Base-by-base conservation (phyloP, 164 flowering plant species). In the Pachysandra terminalis region DNA sequence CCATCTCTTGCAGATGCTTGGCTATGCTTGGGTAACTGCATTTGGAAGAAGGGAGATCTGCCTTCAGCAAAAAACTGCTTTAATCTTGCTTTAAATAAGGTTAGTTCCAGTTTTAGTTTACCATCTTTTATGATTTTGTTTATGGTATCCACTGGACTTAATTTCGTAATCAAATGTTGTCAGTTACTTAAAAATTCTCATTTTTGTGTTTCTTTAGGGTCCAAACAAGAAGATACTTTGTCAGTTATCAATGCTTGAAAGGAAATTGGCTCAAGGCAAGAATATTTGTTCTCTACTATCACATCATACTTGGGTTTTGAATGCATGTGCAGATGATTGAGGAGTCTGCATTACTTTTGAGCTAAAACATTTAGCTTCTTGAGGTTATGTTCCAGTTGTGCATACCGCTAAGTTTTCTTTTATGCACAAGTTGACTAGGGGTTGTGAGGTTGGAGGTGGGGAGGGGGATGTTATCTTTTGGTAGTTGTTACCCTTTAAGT, bases 1-100 rank as follows among this genome's bases (percentile, higher is more conserved):
- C 97, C 98, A 68, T 88, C 93, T 56, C 86, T 88, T 79, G 83
- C 80, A 73, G 98, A 93, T 90, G 98, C 98, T 71, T 93, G 97
- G 97, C 80, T 88, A 37, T 86, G 90, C 74, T 83, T 93, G 65
- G 97, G 98, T 21, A 84, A 86, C 75, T 81, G 94, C 86, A 81
- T 93, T 61, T 91, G 97, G 98, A 93, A 91, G 86, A 93, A 90
- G 70, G 97, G 93, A 59, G 98, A 93, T 74, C 70, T 93, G 51
- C 51, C 75, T 73, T 77, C 91, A 17, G 95, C 98, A 14, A 91
- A 83, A 76, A 90, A 93, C 57, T 87, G 91, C 69, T 82, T 82
- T 57, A 81, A 72, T 65, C 86, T 84, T 54, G 93, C 96, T 22
- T 68, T 93, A 65, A 81, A 82, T 74, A 93, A 93, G 96, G 98